phyloP scores from a whole-genome alignment of 805 yeast genomes.

The Clavispora phyllophila region DNA sequence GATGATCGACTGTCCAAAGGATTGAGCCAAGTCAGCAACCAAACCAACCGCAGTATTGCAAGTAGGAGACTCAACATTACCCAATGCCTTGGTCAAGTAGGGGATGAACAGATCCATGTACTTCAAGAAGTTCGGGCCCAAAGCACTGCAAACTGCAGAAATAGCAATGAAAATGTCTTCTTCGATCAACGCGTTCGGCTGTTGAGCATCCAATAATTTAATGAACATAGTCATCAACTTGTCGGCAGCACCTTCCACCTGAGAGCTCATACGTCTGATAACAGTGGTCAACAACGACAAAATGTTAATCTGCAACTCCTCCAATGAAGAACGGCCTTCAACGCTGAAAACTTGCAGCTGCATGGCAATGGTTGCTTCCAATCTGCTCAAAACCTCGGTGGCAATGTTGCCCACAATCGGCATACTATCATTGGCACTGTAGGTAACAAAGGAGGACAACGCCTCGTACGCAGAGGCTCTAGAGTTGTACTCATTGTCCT shows the following conservation, averaged over 20 bases:
- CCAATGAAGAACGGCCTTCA: slow-evolving; percentile 74
- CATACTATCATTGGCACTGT: slow-evolving; percentile 66
- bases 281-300: slow-evolving; percentile 76
- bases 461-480: slow-evolving; percentile 98
- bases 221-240: slow-evolving; percentile 79
- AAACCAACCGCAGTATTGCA: slow-evolving; percentile 91
- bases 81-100: slow-evolving; percentile 69
- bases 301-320: slow-evolving; percentile 82
- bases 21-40: slow-evolving; percentile 89
- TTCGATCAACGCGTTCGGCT: slow-evolving; percentile 75
- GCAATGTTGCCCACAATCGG: slow-evolving; percentile 70
- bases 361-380: slow-evolving; percentile 63
- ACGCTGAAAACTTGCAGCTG: slow-evolving; percentile 49
- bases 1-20: slow-evolving; percentile 67
- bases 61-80: slow-evolving; percentile 76
- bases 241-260: slow-evolving; percentile 68
- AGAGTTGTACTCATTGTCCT: slow-evolving; percentile 80
- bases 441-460: slow-evolving; percentile 72
- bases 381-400: slow-evolving; percentile 62
- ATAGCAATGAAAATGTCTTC: slow-evolving; percentile 93
- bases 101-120: slow-evolving; percentile 84
- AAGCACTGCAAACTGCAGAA: slow-evolving; percentile 80
- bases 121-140: slow-evolving; percentile 63
- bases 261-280: slow-evolving; percentile 71
- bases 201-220: slow-evolving; percentile 53